Evolutionary conservation across 805 yeast species (phyloP), one percentile per base, ranked within the genome.

Genomic region (Candida schatavii): DNA sequence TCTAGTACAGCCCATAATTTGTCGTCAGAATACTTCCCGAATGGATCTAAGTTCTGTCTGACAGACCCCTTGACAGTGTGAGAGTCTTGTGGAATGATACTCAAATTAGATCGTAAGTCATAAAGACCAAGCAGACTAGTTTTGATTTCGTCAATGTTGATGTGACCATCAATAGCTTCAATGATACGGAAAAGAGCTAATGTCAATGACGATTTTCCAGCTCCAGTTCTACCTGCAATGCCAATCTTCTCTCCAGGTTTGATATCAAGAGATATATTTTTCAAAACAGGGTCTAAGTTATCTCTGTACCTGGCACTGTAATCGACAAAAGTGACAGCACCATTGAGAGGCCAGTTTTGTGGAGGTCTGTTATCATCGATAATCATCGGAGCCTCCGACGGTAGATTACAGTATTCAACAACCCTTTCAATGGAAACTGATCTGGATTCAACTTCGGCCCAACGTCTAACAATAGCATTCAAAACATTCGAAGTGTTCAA

Each of bases 201-300:
- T 2, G 64, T 55, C 13, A 59, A 49, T 1, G 62, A 52, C 7
- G 61, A 55, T 42, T 59, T 59, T 6, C 64, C 64, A 1, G 64
- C 64, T 9, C 64, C 64, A 1, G 64, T 59, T 35, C 64, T 41
- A 2, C 64, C 64, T 25, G 57, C 63, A 38, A 59, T 56, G 6
- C 64, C 64, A 27, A 59, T 46, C 42, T 59, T 59, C 39, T 59
- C 64, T 1, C 49, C 36, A 0, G 57, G 49, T 40, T 50, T 48
- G 44, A 59, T 52, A 19, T 54, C 55, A 26, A 59, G 36, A 22
- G 44, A 40, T 28, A 59, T 54, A 37, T 56, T 46, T 35, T 47
- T 51, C 47, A 59, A 49, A 3, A 59, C 62, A 1, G 57, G 59
- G 20, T 57, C 62, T 44, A 59, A 50, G 22, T 49, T 46, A 13